Base-by-base conservation (phyloP, 2,329 filamentous ascomycete species). In the Pestalotiopsis sp. region DNA sequence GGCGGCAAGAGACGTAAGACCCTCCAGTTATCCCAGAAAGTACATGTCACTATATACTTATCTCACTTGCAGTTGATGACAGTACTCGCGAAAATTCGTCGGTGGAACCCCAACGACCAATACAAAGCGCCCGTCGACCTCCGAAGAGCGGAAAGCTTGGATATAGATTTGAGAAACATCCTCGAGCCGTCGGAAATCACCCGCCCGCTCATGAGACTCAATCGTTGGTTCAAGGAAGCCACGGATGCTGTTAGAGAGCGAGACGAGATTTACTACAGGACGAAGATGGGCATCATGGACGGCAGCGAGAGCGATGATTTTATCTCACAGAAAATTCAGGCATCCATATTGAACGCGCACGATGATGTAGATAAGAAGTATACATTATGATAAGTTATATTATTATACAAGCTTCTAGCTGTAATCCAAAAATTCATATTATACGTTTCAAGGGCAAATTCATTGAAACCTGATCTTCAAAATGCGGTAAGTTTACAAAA, bases 381-480 rank as follows among this genome's bases (percentile, higher is more conserved):
- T 9, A 36, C 31, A 36, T 9, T 36, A 1, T 36, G 31, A 36
- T 9, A 36, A 1, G 9, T 36, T 6, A 36, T 36, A 9, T 2
- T 9, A 7, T 36, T 2, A 9, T 36, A 36, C 2, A 9, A 2
- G 7, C 7, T 36, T 5, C 3, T 36, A 6, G 31, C 31, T 36
- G 9, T 9, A 36, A 9, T 2, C 9, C 1, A 9, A 2, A 9
- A 9, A 2, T 6, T 36, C 6, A 9, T 0, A 9, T 9, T 2
- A 9, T 9, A 9, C 7, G 2, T 36, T 36, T 36, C 31, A 9
- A 36, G 31, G 2, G 6, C 2, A 36, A 9, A 36, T 36, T 4
- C 27, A 27, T 27, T 0, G 4, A 27, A 27, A 4, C 27, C 27
- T 27, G 27, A 27, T 27, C 27, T 27, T 27, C 27, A 27, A 25